Percentiles rank a stretch among this genome's conserved stretches.
Evolutionary conservation across 352 stramenopile genomes (phyloP).

Genomic region (Pythium vanterpoolii): DNA sequence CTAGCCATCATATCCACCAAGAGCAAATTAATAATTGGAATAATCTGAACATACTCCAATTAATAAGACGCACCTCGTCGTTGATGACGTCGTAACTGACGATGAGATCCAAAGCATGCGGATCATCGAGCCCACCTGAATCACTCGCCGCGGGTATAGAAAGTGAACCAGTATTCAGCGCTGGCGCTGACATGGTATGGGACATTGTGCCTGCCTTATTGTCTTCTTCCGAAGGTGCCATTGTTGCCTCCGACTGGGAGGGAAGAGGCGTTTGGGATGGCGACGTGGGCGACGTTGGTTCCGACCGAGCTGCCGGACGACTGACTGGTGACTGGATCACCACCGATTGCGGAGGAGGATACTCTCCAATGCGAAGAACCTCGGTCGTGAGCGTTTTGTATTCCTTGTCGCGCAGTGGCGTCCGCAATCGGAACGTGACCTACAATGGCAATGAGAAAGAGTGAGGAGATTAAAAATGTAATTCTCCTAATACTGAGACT

Average conservation of each 20-base stretch:
- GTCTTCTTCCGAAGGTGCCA: too few species aligned
- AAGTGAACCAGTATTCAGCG: background rate
- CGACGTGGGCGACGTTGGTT: background rate
- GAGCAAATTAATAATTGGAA: too few species aligned
- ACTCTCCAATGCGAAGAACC: conserved; percentile 52
- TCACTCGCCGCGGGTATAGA: background rate
- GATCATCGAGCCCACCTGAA: conserved; percentile 34
- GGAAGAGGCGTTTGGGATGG: background rate
- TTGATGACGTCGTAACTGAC: conserved; percentile 86
- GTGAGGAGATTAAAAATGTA: background rate
- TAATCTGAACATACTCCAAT: too few species aligned
- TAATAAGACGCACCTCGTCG: too few species aligned
- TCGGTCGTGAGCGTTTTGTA: conserved; percentile 37
- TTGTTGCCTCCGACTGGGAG: conserved; percentile 5
- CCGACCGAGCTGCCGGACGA: background rate
- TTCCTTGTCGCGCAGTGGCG: conserved; percentile 64
- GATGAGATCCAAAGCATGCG: conserved; percentile 68
- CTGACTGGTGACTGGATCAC: background rate
- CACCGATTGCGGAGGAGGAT: conserved; percentile 24
- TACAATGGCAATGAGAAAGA: conserved; percentile 15
- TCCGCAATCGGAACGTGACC: conserved; percentile 55
- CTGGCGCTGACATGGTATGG: background rate
- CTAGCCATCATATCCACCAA: conserved; percentile 21
- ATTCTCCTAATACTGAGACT: background rate
- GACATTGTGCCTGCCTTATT: background rate